Evolutionary conservation across 306 rosid species (phyloP).

Genomic region (Ormosia emarginata): DNA sequence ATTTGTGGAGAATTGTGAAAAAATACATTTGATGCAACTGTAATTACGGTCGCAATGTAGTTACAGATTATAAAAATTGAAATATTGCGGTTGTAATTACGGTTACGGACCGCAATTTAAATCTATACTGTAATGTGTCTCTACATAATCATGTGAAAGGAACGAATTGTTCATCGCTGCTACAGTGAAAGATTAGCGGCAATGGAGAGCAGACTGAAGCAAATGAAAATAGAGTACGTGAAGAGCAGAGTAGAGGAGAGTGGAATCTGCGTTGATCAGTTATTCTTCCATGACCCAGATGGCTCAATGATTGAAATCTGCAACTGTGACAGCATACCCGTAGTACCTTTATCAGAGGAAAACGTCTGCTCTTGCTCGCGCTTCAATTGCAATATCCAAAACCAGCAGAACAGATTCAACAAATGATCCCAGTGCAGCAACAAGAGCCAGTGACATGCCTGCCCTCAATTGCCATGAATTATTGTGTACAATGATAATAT

Average conservation of each 20-base stretch:
- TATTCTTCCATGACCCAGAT: constrained; percentile 89
- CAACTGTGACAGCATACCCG: constrained; percentile 72
- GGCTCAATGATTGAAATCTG: constrained; percentile 74
- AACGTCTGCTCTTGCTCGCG: constrained; percentile 34
- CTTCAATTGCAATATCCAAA: constrained; percentile 39
- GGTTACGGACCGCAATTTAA: too few species aligned
- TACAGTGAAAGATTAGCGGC: constrained; percentile 63
- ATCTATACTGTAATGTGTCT: too few species aligned
- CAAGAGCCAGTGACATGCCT: background rate
- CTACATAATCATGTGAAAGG: too few species aligned
- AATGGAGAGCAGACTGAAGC: constrained; percentile 57
- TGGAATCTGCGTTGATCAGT: constrained; percentile 62
- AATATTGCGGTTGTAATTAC: too few species aligned
- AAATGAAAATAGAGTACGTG: constrained; percentile 62
- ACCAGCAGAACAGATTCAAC: constrained; percentile 32
- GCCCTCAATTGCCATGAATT: background rate
- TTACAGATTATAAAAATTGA: too few species aligned
- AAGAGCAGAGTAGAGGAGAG: constrained; percentile 59
- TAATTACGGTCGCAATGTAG: too few species aligned
- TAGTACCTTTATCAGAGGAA: constrained; percentile 43
- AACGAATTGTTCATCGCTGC: background rate
- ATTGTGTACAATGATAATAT: constrained; percentile 1
- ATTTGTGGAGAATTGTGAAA: too few species aligned
- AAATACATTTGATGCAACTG: too few species aligned
- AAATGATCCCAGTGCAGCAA: constrained; percentile 20